Base-by-base conservation (phyloP, 179 eudicot species). In the Nepenthes alata region DNA sequence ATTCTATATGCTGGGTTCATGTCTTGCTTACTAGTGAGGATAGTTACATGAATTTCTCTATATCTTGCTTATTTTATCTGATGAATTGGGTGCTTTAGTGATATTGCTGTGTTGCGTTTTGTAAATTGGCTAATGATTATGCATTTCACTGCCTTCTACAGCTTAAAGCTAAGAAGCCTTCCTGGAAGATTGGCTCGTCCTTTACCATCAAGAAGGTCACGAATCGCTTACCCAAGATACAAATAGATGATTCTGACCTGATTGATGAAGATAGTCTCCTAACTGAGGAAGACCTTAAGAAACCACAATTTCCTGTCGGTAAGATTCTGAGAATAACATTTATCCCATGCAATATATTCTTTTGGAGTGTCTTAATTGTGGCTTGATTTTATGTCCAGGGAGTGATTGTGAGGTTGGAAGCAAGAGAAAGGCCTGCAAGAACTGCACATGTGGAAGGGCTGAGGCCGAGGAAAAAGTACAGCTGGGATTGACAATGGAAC, bases 181-280 rank as follows among this genome's bases (percentile, higher is more conserved):
- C 90, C 37, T 93, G 96, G 98, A 86, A 77, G 71, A 68, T 79
- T 65, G 96, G 98, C 55, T 89, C 98, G 53, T 89, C 98, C 15
- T 93, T 85, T 71, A 68, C 95, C 62, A 71, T 93, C 51, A 86
- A 86, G 67, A 73, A 78, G 68, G 61, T 70, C 10, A 62, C 73
- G 35, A 81, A 87, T 67, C 67, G 63, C 55, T 76, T 93, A 58
- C 96, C 95, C 1, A 83, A 74, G 74, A 67, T 91, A 52, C 81
- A 81, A 75, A 67, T 93, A 37, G 89, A 89, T 78, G 93, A 93
- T 68, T 68, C 67, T 67, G 98, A 91, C 77, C 77, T 83, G 67
- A 93, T 93, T 74, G 98, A 93, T 61, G 98, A 93, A 78, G 98
- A 93, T 63, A 76, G 93, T 64, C 87, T 93, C 60, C 66, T 93